phyloP scores from a whole-genome alignment of 2,329 filamentous ascomycete genomes.

The Amauroascus verrucosus region DNA sequence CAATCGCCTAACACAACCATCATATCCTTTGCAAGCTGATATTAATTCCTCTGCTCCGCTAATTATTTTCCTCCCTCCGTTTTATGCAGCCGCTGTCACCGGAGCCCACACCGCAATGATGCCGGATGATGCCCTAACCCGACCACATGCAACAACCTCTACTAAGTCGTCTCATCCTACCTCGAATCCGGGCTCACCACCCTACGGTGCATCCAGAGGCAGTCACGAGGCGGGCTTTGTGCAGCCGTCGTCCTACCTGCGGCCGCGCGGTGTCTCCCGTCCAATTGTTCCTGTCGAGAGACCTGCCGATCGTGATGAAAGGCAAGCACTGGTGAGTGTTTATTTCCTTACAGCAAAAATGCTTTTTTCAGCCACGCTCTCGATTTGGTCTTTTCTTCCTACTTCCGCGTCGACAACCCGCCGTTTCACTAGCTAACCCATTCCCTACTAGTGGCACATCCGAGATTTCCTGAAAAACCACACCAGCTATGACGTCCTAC shows the following conservation, averaged over 20 bases:
- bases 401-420: constrained; percentile 21
- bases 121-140: constrained; percentile 22
- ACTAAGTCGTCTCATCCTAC: constrained; percentile 10
- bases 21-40: constrained; percentile 10
- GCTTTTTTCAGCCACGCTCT: not conserved
- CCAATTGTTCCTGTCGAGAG: constrained; percentile 37
- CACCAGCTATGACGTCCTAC: constrained; percentile 95
- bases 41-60: not conserved
- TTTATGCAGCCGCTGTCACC: constrained; percentile 16
- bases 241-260: constrained; percentile 41
- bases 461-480: constrained; percentile 92
- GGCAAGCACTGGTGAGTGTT: constrained; percentile 38
- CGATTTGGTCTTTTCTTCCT: constrained; percentile 10
- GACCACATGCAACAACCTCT: constrained; percentile 19
- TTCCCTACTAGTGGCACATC: constrained; percentile 59
- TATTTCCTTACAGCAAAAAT: not conserved
- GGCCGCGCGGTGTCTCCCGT: constrained; percentile 30
- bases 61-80: not conserved
- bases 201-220: constrained; percentile 14
- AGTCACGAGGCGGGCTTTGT: constrained; percentile 40
- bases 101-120: constrained; percentile 17
- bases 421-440: constrained; percentile 12
- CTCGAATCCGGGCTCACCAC: constrained; percentile 15
- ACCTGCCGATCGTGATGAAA: constrained; percentile 41
- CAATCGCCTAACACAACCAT: not conserved